Percentiles rank a stretch among this genome's conserved stretches.
Evolutionary conservation across 2,329 filamentous ascomycete species (phyloP).

Genomic region (Mycocentrospora acerina): DNA sequence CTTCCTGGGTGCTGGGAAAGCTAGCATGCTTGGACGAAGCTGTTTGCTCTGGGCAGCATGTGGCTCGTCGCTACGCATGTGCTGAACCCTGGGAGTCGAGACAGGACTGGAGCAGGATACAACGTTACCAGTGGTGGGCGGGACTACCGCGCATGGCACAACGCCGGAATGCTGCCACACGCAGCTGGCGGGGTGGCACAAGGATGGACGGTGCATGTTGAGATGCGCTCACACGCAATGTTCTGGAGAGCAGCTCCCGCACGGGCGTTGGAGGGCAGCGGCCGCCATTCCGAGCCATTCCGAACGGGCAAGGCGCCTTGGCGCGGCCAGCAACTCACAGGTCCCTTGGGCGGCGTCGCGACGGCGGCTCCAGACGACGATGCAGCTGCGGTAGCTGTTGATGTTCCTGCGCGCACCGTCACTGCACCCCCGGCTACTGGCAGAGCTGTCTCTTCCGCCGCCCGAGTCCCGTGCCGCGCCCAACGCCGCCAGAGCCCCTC

Average conservation of each 20-base stretch:
- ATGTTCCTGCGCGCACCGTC: not conserved
- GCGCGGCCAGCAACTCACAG: constrained; percentile 12
- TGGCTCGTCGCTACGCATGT: not conserved
- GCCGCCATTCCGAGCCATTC: not conserved
- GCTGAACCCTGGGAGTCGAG: not conserved
- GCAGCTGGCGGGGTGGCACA: constrained; percentile 12
- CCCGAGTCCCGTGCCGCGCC: constrained; percentile 1
- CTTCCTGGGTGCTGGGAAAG: too few relatives aligned
- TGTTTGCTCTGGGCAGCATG: not conserved
- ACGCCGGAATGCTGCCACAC: not conserved
- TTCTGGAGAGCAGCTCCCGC: not conserved
- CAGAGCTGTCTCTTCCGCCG: not conserved
- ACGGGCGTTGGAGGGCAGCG: constrained; percentile 2
- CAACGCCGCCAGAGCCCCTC: constrained; percentile 17
- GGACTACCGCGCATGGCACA: not conserved
- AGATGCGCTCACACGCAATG: constrained; percentile 7
- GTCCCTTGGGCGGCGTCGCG: constrained; percentile 12
- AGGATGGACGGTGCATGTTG: constrained; percentile 8
- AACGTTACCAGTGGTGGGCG: too few relatives aligned
- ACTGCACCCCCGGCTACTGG: not conserved
- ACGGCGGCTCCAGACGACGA: constrained; percentile 3
- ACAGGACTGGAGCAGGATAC: not conserved
- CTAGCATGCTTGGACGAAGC: not conserved
- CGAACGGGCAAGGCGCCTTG: constrained; percentile 7
- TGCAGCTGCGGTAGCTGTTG: constrained; percentile 1